Percentiles rank a stretch among this genome's conserved stretches.
phyloP scores from a whole-genome alignment of 306 rosid species.

The Hippophae tibetana region DNA sequence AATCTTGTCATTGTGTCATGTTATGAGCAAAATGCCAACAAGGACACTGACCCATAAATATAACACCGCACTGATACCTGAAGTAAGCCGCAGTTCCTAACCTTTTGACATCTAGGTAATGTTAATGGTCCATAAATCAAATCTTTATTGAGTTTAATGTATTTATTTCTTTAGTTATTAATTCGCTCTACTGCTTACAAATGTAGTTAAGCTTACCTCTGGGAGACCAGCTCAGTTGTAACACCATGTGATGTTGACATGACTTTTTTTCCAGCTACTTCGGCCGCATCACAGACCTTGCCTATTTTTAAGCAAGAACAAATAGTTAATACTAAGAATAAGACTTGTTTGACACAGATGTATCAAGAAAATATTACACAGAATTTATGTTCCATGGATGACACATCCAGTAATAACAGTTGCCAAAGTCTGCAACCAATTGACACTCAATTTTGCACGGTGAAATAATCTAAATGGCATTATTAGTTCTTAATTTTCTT shows the following conservation, averaged over 20 bases:
- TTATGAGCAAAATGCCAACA: too few relatives aligned
- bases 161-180: background rate
- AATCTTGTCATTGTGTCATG: too few relatives aligned
- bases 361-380: background rate
- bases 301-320: conserved; percentile 32
- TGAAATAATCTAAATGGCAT: conserved; percentile 1
- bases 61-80: too few relatives aligned
- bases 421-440: conserved; percentile 1
- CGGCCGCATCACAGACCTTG: conserved; percentile 87
- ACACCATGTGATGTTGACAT: conserved; percentile 82
- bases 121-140: too few relatives aligned
- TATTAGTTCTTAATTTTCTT: background rate
- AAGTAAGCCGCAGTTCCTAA: conserved; percentile 4
- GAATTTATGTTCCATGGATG: conserved; percentile 1
- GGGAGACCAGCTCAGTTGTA: conserved; percentile 74
- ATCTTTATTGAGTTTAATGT: too few relatives aligned
- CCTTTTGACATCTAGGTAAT: too few relatives aligned
- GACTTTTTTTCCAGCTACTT: conserved; percentile 82
- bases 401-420: background rate
- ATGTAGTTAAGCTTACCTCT: conserved; percentile 46
- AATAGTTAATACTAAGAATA: background rate
- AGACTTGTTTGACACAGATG: too few relatives aligned
- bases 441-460: background rate
- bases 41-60: too few relatives aligned
- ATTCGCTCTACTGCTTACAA: conserved; percentile 2